Evolutionary conservation across 2,329 filamentous ascomycete genomes (phyloP).

Genomic region (Tolypocladium paradoxum): DNA sequence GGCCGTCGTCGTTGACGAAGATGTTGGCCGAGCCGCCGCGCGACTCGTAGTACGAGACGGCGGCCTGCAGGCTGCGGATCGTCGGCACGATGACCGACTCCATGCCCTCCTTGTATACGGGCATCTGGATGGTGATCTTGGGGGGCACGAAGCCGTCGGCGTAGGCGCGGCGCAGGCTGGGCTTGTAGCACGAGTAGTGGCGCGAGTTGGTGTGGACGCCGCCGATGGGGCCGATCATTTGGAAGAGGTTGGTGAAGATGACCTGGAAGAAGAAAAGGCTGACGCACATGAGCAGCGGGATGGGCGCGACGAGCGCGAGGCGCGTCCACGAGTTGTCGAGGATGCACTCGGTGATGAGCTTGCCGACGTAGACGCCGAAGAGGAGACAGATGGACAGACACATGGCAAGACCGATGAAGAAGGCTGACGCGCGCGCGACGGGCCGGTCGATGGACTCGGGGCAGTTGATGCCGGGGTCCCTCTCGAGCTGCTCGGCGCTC

Average conservation of each 20-base stretch:
- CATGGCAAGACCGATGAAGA: slow-evolving; percentile 27
- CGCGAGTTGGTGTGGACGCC: slow-evolving; percentile 31
- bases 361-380: slow-evolving; percentile 23
- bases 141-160: slow-evolving; percentile 22
- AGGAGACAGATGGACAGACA: slow-evolving; percentile 26
- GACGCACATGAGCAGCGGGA: slow-evolving; percentile 24
- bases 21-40: slow-evolving; percentile 37
- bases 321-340: slow-evolving; percentile 26
- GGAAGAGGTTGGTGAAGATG: slow-evolving; percentile 26
- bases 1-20: slow-evolving; percentile 53
- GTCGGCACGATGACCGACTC: slow-evolving; percentile 36
- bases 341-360: slow-evolving; percentile 26
- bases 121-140: slow-evolving; percentile 23
- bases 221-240: slow-evolving; percentile 38
- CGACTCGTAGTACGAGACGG: slow-evolving; percentile 38
- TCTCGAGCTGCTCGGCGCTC: slow-evolving; percentile 13
- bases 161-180: slow-evolving; percentile 20
- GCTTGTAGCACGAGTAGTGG: slow-evolving; percentile 30
- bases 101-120: slow-evolving; percentile 31
- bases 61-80: slow-evolving; percentile 34
- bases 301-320: slow-evolving; percentile 22
- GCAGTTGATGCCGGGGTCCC: slow-evolving; percentile 12
- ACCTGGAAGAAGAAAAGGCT: slow-evolving; percentile 32
- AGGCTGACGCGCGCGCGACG: slow-evolving; percentile 22
- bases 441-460: slow-evolving; percentile 31